Evolutionary conservation across 257 asterid species (phyloP), one percentile per base, ranked within the genome.

Genomic region (Gentiana macrophylla): DNA sequence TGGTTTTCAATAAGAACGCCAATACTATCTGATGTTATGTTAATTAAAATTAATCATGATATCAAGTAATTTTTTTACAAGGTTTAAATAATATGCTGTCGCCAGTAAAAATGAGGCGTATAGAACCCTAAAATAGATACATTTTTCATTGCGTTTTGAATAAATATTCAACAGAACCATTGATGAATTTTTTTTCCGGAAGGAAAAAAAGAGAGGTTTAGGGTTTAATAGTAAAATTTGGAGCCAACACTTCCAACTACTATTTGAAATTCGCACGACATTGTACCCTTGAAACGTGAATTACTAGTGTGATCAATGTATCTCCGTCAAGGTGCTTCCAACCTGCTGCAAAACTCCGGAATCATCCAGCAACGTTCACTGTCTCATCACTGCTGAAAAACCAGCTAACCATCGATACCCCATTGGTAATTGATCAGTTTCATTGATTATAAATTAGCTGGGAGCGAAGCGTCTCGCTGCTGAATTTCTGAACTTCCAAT

Each of bases 281-380:
- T 41, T 60, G 8, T 73, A 49, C 53, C 6, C 38, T 45, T 32
- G 8, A 44, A 15, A 32, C 51, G 43, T 51, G 61, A 54, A 4
- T 60, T 46, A 49, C 35, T 53, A 64, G 8, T 61, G 5, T 55
- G 67, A 37, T 38, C 6, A 49, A 84, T 79, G 96, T 70, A 52
- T 59, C 58, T 64, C 47, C 80, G 94, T 13, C 79, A 63, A 68
- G 66, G 62, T 60, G 61, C 76, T 60, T 65, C 69, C 55, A 71
- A 67, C 63, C 56, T 78, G 44, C 57, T 55, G 6, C 69, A 60
- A 54, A 77, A 67, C 68, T 76, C 52, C 64, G 72, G 11, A 49
- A 62, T 66, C 63, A 69, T 51, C 66, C 67, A 47, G 44, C 50
- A 52, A 37, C 15, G 0, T 32, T 59, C 51, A 34, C 46, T 37